Conservation (phyloP, 805 yeast genomes). For the Candida tibetensis region DNA sequence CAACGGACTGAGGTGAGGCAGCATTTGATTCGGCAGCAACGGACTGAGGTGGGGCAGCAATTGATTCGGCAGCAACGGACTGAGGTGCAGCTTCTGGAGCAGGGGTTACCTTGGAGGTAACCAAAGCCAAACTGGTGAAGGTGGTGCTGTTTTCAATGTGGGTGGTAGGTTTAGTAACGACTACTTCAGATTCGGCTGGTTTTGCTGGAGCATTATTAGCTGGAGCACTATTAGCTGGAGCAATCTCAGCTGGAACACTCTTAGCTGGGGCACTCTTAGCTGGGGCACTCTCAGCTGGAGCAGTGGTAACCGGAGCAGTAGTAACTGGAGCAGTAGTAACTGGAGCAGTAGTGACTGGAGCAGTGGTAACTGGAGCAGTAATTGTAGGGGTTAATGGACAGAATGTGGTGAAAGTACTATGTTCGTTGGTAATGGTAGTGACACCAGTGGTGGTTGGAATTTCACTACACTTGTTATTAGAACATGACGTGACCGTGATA, state of each 20-base stretch:
- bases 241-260: conserved; percentile 3
- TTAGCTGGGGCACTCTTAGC: conserved; percentile 1
- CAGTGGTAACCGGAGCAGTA: conserved; percentile 3
- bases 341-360: conserved; percentile 4
- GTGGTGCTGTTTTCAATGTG: not conserved
- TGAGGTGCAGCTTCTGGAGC: not conserved
- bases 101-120: not conserved
- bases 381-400: not conserved
- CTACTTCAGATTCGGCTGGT: not conserved
- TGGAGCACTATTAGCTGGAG: conserved; percentile 4
- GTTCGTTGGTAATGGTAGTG: conserved; percentile 22
- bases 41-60: not conserved
- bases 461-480: conserved; percentile 24
- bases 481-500: conserved; percentile 34
- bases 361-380: conserved; percentile 1
- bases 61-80: not conserved
- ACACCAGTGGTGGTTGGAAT: conserved; percentile 30
- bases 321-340: conserved; percentile 3
- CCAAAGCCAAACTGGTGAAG: not conserved
- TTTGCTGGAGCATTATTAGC: conserved; percentile 3
- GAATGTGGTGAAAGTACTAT: conserved; percentile 3
- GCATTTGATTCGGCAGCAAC: not conserved
- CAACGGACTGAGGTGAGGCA: not conserved
- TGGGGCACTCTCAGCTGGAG: conserved; percentile 1
- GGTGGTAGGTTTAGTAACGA: not conserved